phyloP scores from a whole-genome alignment of 768 basidiomycete genomes.

The Tephrocybe sp. region DNA sequence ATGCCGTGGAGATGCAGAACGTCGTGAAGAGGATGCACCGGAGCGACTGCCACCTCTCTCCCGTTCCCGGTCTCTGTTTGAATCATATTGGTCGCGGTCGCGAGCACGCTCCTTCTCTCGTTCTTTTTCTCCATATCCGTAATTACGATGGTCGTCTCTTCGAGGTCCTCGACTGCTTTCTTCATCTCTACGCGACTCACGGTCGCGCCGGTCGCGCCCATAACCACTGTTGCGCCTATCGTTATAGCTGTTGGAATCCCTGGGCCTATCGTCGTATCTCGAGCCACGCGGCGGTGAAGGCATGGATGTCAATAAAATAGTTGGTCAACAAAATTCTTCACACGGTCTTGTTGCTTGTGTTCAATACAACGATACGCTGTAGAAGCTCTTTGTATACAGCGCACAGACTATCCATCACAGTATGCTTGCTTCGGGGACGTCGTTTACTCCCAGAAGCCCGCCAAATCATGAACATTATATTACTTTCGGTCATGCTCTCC shows the following conservation, averaged over 20 bases:
- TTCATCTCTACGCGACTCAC: slow-evolving; percentile 6
- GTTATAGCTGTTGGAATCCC: not conserved
- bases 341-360: not conserved
- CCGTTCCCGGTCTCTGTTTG: slow-evolving; percentile 22
- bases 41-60: slow-evolving; percentile 23
- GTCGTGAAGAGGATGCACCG: slow-evolving; percentile 33
- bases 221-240: slow-evolving; percentile 14
- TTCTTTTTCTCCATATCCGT: slow-evolving; percentile 25
- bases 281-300: slow-evolving; percentile 19
- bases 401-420: no score
- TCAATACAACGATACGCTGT: not conserved
- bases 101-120: slow-evolving; percentile 39
- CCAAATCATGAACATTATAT: no score
- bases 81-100: slow-evolving; percentile 44
- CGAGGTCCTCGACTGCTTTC: slow-evolving; percentile 5
- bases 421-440: no score
- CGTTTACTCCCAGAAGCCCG: no score
- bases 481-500: no score
- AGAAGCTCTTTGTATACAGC: no score
- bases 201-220: slow-evolving; percentile 15
- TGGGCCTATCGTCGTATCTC: slow-evolving; percentile 16
- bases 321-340: not conserved
- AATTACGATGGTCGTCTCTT: slow-evolving; percentile 12
- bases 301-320: slow-evolving; percentile 9
- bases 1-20: slow-evolving; percentile 65